phyloP scores from a whole-genome alignment of 2,329 filamentous ascomycete species.

The Magnaporthiopsis poae region DNA sequence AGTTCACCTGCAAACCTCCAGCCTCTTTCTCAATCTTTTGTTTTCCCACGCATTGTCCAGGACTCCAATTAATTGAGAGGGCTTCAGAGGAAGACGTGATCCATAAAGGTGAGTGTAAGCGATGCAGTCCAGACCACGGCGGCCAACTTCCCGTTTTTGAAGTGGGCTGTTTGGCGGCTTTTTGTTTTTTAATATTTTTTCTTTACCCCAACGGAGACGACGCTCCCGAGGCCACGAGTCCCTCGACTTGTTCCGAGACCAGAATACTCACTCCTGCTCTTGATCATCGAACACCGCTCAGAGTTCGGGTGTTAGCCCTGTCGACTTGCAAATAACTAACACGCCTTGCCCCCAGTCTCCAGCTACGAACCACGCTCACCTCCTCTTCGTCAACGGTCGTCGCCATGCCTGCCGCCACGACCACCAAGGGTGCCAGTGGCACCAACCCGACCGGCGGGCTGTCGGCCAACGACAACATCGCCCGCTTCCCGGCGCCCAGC shows the following conservation, averaged over 20 bases:
- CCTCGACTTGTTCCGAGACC: not conserved
- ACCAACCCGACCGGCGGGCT: conserved; percentile 32
- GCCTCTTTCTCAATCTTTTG: not conserved
- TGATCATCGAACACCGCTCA: not conserved
- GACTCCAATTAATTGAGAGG: not conserved
- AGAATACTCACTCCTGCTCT: not conserved
- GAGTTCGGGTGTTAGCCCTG: not conserved
- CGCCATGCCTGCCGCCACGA: conserved; percentile 44
- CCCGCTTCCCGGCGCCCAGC: conserved; percentile 83
- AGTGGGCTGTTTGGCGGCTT: not conserved
- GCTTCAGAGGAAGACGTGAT: not conserved
- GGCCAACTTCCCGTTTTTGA: not conserved
- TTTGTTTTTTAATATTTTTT: not conserved
- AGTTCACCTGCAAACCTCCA: not conserved
- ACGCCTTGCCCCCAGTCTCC: not conserved
- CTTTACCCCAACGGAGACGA: not conserved
- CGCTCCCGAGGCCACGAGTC: not conserved
- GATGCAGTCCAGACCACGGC: not conserved
- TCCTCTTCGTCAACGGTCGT: conserved; percentile 7
- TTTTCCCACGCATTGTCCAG: not conserved
- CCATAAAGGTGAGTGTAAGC: not conserved
- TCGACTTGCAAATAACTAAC: not conserved
- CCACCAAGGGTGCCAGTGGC: conserved; percentile 40
- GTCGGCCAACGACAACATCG: conserved; percentile 97
- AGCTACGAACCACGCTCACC: conserved; percentile 4